Evolutionary conservation across 2,329 filamentous ascomycete genomes (phyloP).

Genomic region (Fusarium coicis): DNA sequence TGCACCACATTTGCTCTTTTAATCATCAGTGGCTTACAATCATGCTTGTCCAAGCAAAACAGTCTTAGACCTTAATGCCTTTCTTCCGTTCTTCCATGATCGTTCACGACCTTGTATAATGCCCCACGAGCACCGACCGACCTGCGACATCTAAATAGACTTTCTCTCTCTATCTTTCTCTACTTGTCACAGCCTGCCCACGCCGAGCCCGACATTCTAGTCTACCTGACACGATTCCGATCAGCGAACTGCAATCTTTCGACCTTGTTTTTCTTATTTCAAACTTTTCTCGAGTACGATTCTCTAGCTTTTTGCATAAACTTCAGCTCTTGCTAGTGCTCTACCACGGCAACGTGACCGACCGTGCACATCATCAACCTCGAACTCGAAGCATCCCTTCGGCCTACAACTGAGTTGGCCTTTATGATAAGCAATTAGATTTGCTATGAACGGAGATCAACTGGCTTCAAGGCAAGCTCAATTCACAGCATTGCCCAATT

Average conservation of each 20-base stretch:
- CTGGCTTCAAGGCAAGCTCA: constrained; percentile 62
- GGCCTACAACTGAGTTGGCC: constrained; percentile 31
- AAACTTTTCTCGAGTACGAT: constrained; percentile 2
- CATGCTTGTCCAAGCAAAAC: constrained; percentile 32
- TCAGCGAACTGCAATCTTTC: constrained; percentile 4
- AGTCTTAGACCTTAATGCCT: constrained; percentile 45
- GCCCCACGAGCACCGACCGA: constrained; percentile 40
- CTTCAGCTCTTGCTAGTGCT: constrained; percentile 25
- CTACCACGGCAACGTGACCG: constrained; percentile 22
- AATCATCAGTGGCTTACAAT: constrained; percentile 38
- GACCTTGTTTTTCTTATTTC: not conserved
- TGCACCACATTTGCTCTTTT: constrained; percentile 28
- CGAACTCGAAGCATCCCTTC: constrained; percentile 24
- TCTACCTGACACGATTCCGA: constrained; percentile 13
- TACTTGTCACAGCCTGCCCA: constrained; percentile 27
- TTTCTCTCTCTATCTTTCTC: constrained; percentile 23
- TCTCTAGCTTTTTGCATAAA: constrained; percentile 32
- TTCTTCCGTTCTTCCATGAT: constrained; percentile 41
- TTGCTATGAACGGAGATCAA: constrained; percentile 74
- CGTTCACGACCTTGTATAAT: constrained; percentile 44
- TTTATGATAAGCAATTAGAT: constrained; percentile 45
- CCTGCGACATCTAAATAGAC: constrained; percentile 39
- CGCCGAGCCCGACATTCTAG: constrained; percentile 31
- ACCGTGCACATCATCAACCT: constrained; percentile 37
- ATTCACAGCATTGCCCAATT: constrained; percentile 12